Evolutionary conservation across 1,284 basidiomycete species (phyloP).

Genomic region (Ceratobasidium sp.): DNA sequence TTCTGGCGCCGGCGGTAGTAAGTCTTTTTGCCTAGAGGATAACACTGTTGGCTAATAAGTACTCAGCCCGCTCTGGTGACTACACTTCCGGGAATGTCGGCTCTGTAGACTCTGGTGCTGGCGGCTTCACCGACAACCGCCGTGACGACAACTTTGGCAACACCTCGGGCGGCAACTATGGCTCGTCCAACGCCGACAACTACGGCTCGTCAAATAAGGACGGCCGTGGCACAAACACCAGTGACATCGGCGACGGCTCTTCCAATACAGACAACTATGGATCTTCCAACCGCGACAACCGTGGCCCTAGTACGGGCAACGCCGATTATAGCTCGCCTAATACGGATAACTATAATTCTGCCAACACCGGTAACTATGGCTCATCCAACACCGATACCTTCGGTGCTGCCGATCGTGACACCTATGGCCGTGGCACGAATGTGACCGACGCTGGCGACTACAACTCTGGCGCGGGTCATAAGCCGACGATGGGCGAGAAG

Average conservation of each 20-base stretch:
- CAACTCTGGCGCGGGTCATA: constrained; percentile 5
- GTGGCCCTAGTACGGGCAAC: constrained; percentile 3
- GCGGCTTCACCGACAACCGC: not conserved
- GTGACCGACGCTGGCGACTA: constrained; percentile 2
- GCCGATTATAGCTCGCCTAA: not conserved
- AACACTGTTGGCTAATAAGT: not conserved
- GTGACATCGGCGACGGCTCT: not conserved
- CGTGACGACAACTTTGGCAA: not conserved
- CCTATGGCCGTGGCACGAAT: constrained; percentile 32
- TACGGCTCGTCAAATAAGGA: constrained; percentile 9
- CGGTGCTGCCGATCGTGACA: constrained; percentile 15
- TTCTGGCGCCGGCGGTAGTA: constrained; percentile 12
- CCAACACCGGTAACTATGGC: not conserved
- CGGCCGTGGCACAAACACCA: not conserved
- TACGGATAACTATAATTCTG: not conserved
- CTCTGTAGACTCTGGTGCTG: not conserved
- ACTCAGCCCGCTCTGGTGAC: constrained; percentile 22
- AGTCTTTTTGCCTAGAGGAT: not conserved
- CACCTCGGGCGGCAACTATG: not conserved
- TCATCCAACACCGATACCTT: constrained; percentile 21
- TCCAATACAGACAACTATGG: constrained; percentile 11
- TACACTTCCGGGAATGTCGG: constrained; percentile 32
- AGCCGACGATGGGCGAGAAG: constrained; percentile 40
- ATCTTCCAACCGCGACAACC: constrained; percentile 3
- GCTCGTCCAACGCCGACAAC: not conserved